phyloP scores from a whole-genome alignment of 1,139 yeast genomes.

The Eremothecium gossypii region DNA sequence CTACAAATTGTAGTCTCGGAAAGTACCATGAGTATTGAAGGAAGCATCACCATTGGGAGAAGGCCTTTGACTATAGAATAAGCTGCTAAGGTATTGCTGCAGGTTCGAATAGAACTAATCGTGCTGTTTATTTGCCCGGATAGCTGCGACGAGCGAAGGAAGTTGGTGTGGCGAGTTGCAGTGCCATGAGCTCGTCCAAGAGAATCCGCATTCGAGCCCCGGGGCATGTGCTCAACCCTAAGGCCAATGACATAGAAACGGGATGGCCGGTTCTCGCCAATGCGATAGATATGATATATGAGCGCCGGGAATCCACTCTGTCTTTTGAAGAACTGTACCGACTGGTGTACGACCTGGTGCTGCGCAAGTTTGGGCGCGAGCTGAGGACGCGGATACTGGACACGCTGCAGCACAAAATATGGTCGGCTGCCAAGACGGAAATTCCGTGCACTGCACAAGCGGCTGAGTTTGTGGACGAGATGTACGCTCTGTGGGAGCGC shows the following conservation, averaged over 20 bases:
- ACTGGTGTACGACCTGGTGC: conserved; percentile 68
- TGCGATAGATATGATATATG: conserved; percentile 71
- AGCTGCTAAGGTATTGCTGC: too few species aligned
- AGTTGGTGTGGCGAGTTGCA: background rate
- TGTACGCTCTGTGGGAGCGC: conserved; percentile 60
- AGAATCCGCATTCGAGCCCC: conserved; percentile 61
- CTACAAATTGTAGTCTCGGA: too few species aligned
- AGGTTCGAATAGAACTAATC: too few species aligned
- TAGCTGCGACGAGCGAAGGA: too few species aligned
- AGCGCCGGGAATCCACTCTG: conserved; percentile 61
- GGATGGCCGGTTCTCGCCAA: conserved; percentile 64
- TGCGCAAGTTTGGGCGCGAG: conserved; percentile 62
- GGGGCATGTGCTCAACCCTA: conserved; percentile 34
- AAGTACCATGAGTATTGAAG: too few species aligned
- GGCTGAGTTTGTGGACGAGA: conserved; percentile 37
- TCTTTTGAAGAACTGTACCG: conserved; percentile 83
- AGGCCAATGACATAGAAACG: conserved; percentile 29
- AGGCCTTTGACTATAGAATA: too few species aligned
- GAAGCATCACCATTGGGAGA: too few species aligned
- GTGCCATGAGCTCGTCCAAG: background rate
- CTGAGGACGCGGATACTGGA: conserved; percentile 56
- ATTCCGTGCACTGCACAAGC: conserved; percentile 12
- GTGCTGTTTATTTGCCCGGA: too few species aligned
- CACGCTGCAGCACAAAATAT: conserved; percentile 45
- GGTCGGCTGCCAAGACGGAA: conserved; percentile 21